Conservation (phyloP, 108 stramenopile species). For the Pelagomonas calceolata region DNA sequence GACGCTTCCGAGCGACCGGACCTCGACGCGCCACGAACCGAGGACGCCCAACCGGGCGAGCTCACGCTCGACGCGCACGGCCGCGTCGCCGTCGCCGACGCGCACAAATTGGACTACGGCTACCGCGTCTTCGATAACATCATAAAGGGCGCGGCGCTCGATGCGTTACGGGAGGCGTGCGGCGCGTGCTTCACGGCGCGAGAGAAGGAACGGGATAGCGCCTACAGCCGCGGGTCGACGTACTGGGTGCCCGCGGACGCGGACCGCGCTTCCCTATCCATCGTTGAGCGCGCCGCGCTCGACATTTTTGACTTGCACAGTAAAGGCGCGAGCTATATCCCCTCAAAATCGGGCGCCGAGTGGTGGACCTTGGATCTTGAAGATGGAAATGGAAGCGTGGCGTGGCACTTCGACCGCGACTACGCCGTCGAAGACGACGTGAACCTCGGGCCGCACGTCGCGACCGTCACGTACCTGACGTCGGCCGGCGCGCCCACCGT, state of each 20-base stretch:
- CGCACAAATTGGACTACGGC: no score
- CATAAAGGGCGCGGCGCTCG: no score
- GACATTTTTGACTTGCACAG: constrained; percentile 48
- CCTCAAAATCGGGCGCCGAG: constrained; percentile 64
- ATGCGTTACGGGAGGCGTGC: no score
- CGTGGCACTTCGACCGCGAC: constrained; percentile 79
- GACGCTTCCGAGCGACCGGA: no score
- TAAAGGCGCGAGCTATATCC: constrained; percentile 27
- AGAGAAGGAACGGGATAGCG: constrained; percentile 35
- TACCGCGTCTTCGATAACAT: no score
- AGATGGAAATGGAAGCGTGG: constrained; percentile 50
- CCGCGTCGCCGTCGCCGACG: no score
- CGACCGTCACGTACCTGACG: constrained; percentile 72
- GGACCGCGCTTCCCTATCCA: neutral
- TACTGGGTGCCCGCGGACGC: constrained; percentile 66
- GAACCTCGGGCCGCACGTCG: constrained; percentile 38
- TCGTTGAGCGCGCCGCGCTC: constrained; percentile 56
- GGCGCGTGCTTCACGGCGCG: no score
- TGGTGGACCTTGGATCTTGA: constrained; percentile 86
- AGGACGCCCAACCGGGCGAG: no score
- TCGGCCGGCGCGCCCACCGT: constrained; percentile 70
- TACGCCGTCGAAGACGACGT: constrained; percentile 70
- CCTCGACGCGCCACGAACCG: no score
- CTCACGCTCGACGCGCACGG: no score
- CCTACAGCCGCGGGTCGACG: constrained; percentile 62